These are phyloP conservation scores for Leucocoprinus leucothites DNA, from an alignment of 768 basidiomycete genomes.

Conservation along the genomic window DNA sequence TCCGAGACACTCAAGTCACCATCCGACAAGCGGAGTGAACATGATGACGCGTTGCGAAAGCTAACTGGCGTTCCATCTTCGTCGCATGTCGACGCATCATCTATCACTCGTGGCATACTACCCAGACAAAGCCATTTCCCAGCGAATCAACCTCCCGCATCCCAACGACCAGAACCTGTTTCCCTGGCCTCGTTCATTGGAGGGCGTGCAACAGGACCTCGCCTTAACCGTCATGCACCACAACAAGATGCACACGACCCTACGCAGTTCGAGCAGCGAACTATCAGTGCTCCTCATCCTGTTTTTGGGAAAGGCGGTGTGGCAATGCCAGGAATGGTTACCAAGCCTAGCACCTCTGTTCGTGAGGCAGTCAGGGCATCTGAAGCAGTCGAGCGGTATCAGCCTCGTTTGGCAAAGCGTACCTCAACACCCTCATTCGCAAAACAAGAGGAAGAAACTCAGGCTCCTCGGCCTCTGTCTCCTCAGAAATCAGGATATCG, in stretches of 20 bases:
- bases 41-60: slow-evolving; percentile 44
- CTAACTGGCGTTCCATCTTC: slow-evolving; percentile 29
- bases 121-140: slow-evolving; percentile 18
- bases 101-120: slow-evolving; percentile 15
- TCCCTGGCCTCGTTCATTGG: slow-evolving; percentile 84
- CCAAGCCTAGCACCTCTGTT: slow-evolving; percentile 13
- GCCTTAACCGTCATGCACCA: slow-evolving; percentile 68
- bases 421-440: slow-evolving; percentile 1
- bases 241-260: slow-evolving; percentile 67
- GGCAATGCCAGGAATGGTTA: slow-evolving; percentile 71
- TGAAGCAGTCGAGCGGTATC: slow-evolving; percentile 15
- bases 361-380: slow-evolving; percentile 12
- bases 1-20: slow-evolving; percentile 22
- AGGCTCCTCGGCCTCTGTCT: slow-evolving; percentile 10
- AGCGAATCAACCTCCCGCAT: slow-evolving; percentile 13
- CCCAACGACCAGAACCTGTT: slow-evolving; percentile 43
- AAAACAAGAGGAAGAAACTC: neutral
- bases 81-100: slow-evolving; percentile 6
- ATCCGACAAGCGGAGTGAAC: slow-evolving; percentile 37
- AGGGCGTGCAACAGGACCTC: slow-evolving; percentile 70
- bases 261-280: slow-evolving; percentile 63
- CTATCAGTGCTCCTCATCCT: slow-evolving; percentile 60
- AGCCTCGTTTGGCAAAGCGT: slow-evolving; percentile 13
- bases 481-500: slow-evolving; percentile 14
- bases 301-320: slow-evolving; percentile 73